phyloP scores from a whole-genome alignment of 2,329 filamentous ascomycete species.

The Neobulgaria alba region DNA sequence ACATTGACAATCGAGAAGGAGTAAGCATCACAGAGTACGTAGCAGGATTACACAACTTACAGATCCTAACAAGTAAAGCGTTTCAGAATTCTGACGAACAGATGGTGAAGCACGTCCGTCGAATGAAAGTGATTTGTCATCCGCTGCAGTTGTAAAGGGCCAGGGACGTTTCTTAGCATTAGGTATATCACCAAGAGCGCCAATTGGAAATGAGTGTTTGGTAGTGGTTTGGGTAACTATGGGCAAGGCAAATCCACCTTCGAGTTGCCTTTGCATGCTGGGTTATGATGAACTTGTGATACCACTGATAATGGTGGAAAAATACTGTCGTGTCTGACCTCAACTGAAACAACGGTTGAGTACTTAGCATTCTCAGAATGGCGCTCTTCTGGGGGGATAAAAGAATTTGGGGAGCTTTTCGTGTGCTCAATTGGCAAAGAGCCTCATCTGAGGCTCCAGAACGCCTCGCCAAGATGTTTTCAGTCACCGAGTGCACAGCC shows the following conservation, averaged over 20 bases:
- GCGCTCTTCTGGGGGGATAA: background rate
- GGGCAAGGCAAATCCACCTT: background rate
- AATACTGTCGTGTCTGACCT: background rate
- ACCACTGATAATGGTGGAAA: background rate
- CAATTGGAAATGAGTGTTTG: background rate
- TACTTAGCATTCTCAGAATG: slow-evolving; percentile 1
- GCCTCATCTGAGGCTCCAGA: background rate
- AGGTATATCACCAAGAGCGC: background rate
- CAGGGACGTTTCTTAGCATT: slow-evolving; percentile 1
- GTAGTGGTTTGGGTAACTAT: background rate
- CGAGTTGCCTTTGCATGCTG: background rate
- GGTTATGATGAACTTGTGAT: background rate
- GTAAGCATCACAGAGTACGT: background rate
- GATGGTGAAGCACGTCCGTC: background rate
- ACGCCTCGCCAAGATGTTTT: background rate
- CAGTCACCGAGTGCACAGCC: slow-evolving; percentile 2
- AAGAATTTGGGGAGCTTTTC: background rate
- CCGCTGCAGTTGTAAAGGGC: slow-evolving; percentile 1
- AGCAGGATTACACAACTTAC: background rate
- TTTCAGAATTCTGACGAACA: background rate
- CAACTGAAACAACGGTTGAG: background rate
- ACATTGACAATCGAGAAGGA: slow-evolving; percentile 1
- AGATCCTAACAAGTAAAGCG: slow-evolving; percentile 1
- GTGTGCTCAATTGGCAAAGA: background rate
- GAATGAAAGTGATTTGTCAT: background rate